Evolutionary conservation across 345 rosid genomes (phyloP).

Genomic region (Hirschfeldia incana): DNA sequence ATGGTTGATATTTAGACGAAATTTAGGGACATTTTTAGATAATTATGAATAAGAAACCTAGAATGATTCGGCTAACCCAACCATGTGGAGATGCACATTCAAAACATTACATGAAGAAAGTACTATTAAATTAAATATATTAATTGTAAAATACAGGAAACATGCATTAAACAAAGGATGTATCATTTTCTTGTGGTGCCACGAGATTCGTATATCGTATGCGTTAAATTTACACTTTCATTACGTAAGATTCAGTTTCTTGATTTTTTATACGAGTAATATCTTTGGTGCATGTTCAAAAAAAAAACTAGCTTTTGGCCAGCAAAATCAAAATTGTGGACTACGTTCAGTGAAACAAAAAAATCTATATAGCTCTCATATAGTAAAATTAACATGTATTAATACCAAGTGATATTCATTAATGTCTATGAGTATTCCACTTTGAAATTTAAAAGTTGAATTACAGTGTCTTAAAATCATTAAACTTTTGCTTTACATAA

Average conservation of each 20-base stretch:
- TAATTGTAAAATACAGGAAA: constrained; percentile 32
- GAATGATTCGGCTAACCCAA: not conserved
- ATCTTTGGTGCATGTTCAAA: not conserved
- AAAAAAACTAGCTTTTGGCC: not conserved
- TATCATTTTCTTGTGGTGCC: constrained; percentile 24
- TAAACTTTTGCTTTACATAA: not conserved
- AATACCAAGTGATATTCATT: not conserved
- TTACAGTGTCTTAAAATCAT: not conserved
- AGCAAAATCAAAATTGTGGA: not conserved
- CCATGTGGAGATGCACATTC: not conserved
- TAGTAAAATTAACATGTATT: not conserved
- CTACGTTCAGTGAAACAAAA: not conserved
- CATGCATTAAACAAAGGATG: constrained; percentile 43
- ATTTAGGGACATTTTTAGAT: not conserved
- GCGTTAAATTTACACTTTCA: constrained; percentile 34
- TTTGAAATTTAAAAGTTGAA: not conserved
- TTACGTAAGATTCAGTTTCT: constrained; percentile 42
- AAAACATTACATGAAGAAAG: not conserved
- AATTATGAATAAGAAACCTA: not conserved
- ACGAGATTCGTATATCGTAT: constrained; percentile 15
- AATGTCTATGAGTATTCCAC: not conserved
- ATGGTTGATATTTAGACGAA: not conserved
- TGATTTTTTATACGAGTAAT: constrained; percentile 16
- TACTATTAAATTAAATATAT: not conserved
- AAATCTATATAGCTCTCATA: not conserved